Conservation (phyloP, 1,139 yeast genomes). For the Saccharomyces pastorianus region DNA sequence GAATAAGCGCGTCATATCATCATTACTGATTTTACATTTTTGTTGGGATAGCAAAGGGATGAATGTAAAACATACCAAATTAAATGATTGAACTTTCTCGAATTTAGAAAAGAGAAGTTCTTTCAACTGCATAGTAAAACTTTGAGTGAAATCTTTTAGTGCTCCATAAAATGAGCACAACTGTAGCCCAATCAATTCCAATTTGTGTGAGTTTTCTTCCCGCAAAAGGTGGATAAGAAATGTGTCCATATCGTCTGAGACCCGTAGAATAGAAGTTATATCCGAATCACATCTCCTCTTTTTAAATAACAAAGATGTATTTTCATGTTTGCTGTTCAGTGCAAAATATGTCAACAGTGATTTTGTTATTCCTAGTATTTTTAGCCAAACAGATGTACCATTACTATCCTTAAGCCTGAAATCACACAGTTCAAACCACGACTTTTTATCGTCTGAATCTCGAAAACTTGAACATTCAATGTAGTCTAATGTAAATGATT, state of each 20-base stretch:
- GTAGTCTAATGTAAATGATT: conserved; percentile 5
- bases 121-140: conserved; percentile 6
- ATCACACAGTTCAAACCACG: conserved; percentile 18
- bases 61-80: conserved; percentile 36
- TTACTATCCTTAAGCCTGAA: conserved; percentile 11
- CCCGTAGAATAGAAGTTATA: conserved; percentile 9
- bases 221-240: conserved; percentile 17
- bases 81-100: conserved; percentile 24
- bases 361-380: conserved; percentile 12
- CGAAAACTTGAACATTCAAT: conserved; percentile 6
- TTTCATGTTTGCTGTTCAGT: neutral
- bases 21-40: conserved; percentile 16
- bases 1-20: conserved; percentile 28
- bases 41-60: conserved; percentile 29
- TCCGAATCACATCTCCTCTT: conserved; percentile 4
- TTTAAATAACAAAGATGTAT: conserved; percentile 14
- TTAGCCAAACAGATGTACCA: conserved; percentile 16
- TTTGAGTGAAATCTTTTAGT: conserved; percentile 3
- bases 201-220: conserved; percentile 1
- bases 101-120: conserved; percentile 12
- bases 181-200: conserved; percentile 17
- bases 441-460: neutral
- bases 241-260: conserved; percentile 12
- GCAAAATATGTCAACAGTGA: conserved; percentile 16
- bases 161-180: conserved; percentile 15